Evolutionary conservation across 352 stramenopile species (phyloP).

Genomic region (Phytopythium montanum): DNA sequence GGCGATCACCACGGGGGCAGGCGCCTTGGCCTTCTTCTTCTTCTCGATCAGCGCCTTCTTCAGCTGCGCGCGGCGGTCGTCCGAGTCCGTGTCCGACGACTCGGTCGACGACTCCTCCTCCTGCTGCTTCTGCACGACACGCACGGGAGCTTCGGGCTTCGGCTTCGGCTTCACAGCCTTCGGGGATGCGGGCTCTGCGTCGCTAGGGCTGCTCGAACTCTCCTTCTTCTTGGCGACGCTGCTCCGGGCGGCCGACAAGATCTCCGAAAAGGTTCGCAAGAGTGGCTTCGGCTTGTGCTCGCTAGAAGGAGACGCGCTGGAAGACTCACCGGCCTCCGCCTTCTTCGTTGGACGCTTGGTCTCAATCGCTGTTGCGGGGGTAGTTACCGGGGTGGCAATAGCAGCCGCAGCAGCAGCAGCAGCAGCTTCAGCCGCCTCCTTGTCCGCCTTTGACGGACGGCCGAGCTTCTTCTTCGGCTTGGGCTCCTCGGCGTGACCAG

Average conservation of each 20-base stretch:
- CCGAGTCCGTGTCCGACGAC: slow-evolving; percentile 8
- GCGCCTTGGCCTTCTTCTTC: slow-evolving; percentile 5
- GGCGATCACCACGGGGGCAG: slow-evolving; percentile 17
- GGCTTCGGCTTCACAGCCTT: slow-evolving; percentile 24
- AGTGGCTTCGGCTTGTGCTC: slow-evolving; percentile 6
- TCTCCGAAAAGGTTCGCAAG: slow-evolving; percentile 39
- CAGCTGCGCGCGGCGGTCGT: slow-evolving; percentile 9
- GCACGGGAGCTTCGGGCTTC: neutral
- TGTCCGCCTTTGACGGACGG: neutral
- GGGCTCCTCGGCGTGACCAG: slow-evolving; percentile 3
- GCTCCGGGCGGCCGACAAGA: slow-evolving; percentile 26
- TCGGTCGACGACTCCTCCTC: neutral
- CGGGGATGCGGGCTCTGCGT: neutral
- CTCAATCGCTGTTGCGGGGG: too few species aligned
- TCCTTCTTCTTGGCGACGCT: neutral
- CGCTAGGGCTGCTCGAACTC: neutral
- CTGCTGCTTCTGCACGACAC: neutral
- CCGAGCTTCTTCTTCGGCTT: neutral
- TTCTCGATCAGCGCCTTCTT: slow-evolving; percentile 7
- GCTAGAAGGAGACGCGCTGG: neutral
- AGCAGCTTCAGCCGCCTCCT: too few species aligned
- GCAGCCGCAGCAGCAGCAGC: too few species aligned
- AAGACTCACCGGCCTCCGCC: neutral
- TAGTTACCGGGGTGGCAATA: too few species aligned
- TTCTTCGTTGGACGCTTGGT: neutral